Conservation (phyloP, 2,329 filamentous ascomycete genomes). For the Pestalotiopsis sp. region DNA sequence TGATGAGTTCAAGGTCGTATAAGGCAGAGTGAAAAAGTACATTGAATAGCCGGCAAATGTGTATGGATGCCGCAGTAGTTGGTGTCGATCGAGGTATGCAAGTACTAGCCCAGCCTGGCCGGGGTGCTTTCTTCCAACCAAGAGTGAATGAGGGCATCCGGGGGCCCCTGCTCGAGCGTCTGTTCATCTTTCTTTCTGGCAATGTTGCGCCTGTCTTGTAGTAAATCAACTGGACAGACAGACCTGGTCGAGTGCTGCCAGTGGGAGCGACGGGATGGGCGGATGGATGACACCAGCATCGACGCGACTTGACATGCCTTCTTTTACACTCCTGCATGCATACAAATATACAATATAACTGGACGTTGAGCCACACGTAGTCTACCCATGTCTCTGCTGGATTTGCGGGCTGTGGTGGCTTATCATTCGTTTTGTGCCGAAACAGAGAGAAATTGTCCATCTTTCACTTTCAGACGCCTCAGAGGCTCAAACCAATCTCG, state of each 20-base stretch:
- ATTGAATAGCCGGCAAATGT: neutral
- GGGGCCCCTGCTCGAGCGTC: neutral
- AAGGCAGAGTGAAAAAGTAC: neutral
- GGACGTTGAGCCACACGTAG: neutral
- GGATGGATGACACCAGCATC: neutral
- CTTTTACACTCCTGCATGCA: neutral
- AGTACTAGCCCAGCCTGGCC: neutral
- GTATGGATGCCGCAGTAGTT: neutral
- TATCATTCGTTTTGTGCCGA: too few relatives aligned
- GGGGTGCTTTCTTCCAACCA: neutral
- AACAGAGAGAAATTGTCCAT: too few relatives aligned
- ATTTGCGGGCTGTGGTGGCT: too few relatives aligned
- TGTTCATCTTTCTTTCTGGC: neutral
- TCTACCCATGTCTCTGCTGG: too few relatives aligned
- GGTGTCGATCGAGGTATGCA: neutral
- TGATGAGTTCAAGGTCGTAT: neutral
- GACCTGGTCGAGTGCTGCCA: neutral
- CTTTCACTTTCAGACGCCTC: too few relatives aligned
- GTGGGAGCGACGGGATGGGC: neutral
- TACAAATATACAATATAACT: neutral
- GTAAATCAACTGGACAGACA: neutral
- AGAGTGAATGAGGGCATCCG: neutral
- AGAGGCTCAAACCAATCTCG: too few relatives aligned
- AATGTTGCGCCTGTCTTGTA: neutral
- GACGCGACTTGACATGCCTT: neutral